Evolutionary conservation across 2,329 filamentous ascomycete genomes (phyloP), one percentile per base, ranked within the genome.

Genomic region (Botryosphaeria dothidea): DNA sequence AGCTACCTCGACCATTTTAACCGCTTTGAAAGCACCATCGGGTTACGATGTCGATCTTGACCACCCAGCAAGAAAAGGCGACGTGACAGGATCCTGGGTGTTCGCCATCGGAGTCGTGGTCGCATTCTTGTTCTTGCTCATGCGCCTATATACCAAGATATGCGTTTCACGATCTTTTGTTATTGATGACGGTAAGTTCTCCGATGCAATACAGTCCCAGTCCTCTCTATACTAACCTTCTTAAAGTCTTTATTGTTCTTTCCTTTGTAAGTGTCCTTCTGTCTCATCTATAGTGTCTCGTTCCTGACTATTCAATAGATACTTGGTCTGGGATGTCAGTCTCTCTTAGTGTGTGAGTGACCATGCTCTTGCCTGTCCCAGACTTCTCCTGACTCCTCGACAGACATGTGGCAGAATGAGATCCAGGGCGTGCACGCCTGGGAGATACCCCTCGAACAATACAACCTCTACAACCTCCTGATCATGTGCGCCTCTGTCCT

Each of bases 21-120:
- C 45, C 8, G 57, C 27, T 7, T 13, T 75, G 15, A 67, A 69
- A 19, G 66, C 73, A n/a, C 72, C 73, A 0, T 61, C 67, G 9
- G 72, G 71, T 15, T 75, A 74, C 63, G 60, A 69, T 8, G 72
- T 74, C 25, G 64, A 74, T 62, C 74, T 74, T 60, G 70, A 67
- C 13, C 69, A 74, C 21, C 73, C 73, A 3, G 64, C 66, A 27
- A 65, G 69, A 4, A 66, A 67, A 51, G 66, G 67, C 19, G 62
- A 70, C n/a, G 49, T 48, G 3, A 51, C 67, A 11, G 52, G 70
- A 3, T 75, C 74, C 54, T 64, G 64, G 7, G 57, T 74, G 1
- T 67, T 68, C 21, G 69, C 65, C 1, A 65, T 73, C 6, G 71
- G 72, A 17, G 70, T 68, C 21, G 43, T 69, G 6, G 34, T 74